Evolutionary conservation across 2,329 filamentous ascomycete species (phyloP).

Genomic region (Ophiostoma sp.): DNA sequence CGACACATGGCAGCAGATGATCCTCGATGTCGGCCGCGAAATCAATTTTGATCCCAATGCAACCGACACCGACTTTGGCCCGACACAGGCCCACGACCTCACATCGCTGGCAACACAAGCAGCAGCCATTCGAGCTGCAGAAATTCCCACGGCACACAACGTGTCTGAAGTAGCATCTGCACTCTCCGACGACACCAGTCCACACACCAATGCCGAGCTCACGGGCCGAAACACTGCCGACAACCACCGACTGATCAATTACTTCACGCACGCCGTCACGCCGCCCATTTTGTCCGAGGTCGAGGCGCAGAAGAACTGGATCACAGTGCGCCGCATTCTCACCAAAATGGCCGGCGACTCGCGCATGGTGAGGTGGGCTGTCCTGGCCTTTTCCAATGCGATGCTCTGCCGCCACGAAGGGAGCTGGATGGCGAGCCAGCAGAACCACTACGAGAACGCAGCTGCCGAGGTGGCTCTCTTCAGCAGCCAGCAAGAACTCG

Average conservation of each 20-base stretch:
- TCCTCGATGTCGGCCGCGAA: constrained; percentile 39
- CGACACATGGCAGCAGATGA: constrained; percentile 31
- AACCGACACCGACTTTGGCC: not conserved
- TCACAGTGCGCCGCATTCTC: constrained; percentile 50
- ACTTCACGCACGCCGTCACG: constrained; percentile 51
- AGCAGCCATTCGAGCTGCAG: not conserved
- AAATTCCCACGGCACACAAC: not conserved
- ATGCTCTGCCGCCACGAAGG: constrained; percentile 42
- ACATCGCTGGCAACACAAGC: constrained; percentile 26
- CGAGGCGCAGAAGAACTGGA: constrained; percentile 54
- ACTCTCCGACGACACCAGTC: not conserved
- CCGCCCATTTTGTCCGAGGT: constrained; percentile 56
- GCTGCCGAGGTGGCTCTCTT: constrained; percentile 36
- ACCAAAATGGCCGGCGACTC: constrained; percentile 50
- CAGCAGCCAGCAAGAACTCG: not conserved
- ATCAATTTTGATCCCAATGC: not conserved
- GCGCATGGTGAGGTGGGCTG: constrained; percentile 48
- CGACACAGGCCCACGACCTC: not conserved
- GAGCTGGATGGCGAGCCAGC: constrained; percentile 37
- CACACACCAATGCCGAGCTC: not conserved
- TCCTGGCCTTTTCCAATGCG: constrained; percentile 54
- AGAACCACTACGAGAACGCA: constrained; percentile 42
- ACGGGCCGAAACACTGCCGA: constrained; percentile 32
- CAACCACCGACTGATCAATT: constrained; percentile 46
- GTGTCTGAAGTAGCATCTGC: not conserved